These are phyloP conservation scores for Gardenia jasminoides DNA, from an alignment of 257 asterid genomes.

Conservation along the genomic window DNA sequence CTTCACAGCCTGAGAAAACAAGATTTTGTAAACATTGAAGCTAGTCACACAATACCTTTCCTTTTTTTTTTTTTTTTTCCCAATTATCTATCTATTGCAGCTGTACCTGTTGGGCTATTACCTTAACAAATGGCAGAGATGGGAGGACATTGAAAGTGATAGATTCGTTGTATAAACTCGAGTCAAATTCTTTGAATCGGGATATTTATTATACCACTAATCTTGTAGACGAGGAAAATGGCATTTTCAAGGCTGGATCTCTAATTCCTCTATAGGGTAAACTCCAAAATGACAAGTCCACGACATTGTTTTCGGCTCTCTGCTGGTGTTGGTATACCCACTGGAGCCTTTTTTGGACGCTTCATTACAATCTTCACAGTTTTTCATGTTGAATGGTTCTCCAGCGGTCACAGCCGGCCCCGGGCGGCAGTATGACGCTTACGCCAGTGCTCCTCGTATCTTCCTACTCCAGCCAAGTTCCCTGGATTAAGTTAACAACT, in stretches of 20 bases:
- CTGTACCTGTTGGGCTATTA: background rate
- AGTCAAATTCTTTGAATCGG: background rate
- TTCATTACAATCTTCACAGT: too few species aligned
- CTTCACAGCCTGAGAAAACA: background rate
- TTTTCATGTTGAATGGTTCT: background rate
- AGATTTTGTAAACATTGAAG: background rate
- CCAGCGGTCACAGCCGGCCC: slow-evolving; percentile 8
- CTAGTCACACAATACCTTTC: background rate
- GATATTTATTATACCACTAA: background rate
- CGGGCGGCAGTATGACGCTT: slow-evolving; percentile 4
- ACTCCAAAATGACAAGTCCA: background rate
- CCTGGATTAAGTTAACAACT: background rate
- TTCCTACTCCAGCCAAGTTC: background rate
- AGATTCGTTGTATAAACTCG: background rate
- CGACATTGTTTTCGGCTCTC: background rate
- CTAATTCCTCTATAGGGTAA: background rate
- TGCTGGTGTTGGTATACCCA: too few species aligned
- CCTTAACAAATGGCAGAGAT: slow-evolving; percentile 5
- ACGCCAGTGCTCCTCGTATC: too few species aligned
- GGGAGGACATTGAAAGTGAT: background rate
- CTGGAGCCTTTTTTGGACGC: slow-evolving; percentile 14
- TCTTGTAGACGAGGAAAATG: background rate
- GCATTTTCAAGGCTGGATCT: background rate
- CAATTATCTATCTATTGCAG: background rate
- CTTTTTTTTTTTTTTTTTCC: too few species aligned